These are phyloP conservation scores for Glebionis coronaria DNA, from an alignment of 129 eudicot genomes.

Conservation along the genomic window DNA sequence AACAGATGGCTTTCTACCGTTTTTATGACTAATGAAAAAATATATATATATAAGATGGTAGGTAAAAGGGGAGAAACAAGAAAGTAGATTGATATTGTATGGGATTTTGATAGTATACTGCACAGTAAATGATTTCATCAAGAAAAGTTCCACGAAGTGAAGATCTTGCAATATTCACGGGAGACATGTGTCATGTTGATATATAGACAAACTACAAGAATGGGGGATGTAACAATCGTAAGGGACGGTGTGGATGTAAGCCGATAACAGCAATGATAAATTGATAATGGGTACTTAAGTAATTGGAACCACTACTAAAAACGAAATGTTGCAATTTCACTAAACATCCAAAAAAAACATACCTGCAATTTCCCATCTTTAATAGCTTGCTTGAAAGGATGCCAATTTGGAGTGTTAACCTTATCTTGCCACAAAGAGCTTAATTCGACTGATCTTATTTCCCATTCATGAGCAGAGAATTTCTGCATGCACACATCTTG, in stretches of 20 bases:
- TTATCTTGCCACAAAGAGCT: slow-evolving; percentile 62
- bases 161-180: no score
- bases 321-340: not conserved
- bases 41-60: no score
- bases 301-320: not conserved
- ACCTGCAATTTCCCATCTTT: slow-evolving; percentile 48
- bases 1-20: no score
- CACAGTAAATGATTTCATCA: no score
- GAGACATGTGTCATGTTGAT: no score
- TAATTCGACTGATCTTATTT: slow-evolving; percentile 43
- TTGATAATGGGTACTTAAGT: not conserved
- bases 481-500: slow-evolving; percentile 55
- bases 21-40: no score
- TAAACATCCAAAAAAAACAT: slow-evolving; percentile 15
- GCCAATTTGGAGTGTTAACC: slow-evolving; percentile 55
- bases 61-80: no score
- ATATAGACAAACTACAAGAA: no score
- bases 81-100: no score
- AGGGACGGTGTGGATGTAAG: not conserved
- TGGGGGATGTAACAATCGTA: no score
- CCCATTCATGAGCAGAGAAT: slow-evolving; percentile 43
- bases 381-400: slow-evolving; percentile 46
- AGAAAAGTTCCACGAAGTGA: no score
- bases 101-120: no score
- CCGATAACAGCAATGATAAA: not conserved